Evolutionary conservation across 768 basidiomycete genomes (phyloP).

Genomic region (Tephrocybe sp.): DNA sequence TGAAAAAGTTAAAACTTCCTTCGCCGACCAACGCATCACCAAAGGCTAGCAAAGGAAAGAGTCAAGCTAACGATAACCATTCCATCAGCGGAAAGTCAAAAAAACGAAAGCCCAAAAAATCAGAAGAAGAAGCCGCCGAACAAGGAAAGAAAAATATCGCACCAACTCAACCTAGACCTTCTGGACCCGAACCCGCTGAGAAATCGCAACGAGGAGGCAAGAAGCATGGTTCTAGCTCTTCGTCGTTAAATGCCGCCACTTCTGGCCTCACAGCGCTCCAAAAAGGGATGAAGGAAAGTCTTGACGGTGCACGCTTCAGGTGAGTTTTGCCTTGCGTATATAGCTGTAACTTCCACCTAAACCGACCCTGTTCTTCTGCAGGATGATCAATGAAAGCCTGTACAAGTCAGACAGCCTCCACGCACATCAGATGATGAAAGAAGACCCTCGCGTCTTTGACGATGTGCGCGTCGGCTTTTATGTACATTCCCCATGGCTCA

Average conservation of each 20-base stretch:
- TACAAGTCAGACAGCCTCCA: conserved; percentile 83
- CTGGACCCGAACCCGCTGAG: conserved; percentile 1
- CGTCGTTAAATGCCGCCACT: background rate
- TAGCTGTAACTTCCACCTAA: background rate
- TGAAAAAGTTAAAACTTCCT: conserved; percentile 40
- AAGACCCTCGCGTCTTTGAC: conserved; percentile 75
- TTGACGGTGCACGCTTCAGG: conserved; percentile 90
- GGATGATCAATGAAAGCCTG: conserved; percentile 88
- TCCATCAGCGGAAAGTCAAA: background rate
- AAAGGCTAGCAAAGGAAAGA: conserved; percentile 13
- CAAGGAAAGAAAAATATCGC: background rate
- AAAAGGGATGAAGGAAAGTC: conserved; percentile 69
- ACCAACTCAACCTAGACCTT: background rate
- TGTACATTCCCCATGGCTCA: background rate
- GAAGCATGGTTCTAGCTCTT: conserved; percentile 1
- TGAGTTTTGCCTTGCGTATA: conserved; percentile 27
- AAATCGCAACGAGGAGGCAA: conserved; percentile 6
- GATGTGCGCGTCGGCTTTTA: conserved; percentile 53
- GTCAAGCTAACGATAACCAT: conserved; percentile 3
- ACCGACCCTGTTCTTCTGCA: conserved; percentile 27
- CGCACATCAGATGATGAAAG: conserved; percentile 79
- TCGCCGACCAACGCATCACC: conserved; percentile 14
- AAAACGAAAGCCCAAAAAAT: conserved; percentile 6
- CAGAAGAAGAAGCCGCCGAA: background rate
- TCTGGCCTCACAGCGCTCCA: conserved; percentile 67